Percentiles rank a stretch among this genome's conserved stretches.
phyloP scores from a whole-genome alignment of 176 grass and related monocot genomes.

The Echinochloa phyllopogon region DNA sequence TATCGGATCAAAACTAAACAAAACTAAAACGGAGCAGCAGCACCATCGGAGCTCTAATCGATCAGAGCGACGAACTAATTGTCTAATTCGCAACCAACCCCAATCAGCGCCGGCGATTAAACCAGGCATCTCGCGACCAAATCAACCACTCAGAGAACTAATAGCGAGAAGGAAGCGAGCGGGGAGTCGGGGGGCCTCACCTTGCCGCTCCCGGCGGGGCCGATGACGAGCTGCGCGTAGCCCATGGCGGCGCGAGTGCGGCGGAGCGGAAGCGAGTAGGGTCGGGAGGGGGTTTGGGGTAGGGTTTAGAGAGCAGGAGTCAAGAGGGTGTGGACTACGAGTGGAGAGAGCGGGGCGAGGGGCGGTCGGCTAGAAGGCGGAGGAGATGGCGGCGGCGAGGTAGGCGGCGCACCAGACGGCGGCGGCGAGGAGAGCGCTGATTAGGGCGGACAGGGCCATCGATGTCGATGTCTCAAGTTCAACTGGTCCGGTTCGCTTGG shows the following conservation, averaged over 20 bases:
- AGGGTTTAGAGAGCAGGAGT: conserved; percentile 18
- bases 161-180: not conserved
- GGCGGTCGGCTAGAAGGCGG: conserved; percentile 18
- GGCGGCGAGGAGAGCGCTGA: conserved; percentile 50
- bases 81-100: not conserved
- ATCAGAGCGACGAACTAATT: not conserved
- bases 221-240: conserved; percentile 93
- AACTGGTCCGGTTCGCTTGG: not conserved
- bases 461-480: not conserved
- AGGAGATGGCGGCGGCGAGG: conserved; percentile 54
- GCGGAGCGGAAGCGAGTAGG: not conserved
- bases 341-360: not conserved
- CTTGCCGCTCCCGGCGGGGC: conserved; percentile 96
- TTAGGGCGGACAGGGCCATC: conserved; percentile 29
- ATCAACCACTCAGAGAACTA: not conserved
- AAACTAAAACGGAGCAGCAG: not conserved
- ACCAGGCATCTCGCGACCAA: not conserved
- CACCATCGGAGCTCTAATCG: not conserved
- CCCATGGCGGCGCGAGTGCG: conserved; percentile 57
- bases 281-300: not conserved
- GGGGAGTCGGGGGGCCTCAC: conserved; percentile 27
- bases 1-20: not conserved
- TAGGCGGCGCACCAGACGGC: conserved; percentile 67
- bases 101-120: not conserved
- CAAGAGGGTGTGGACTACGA: not conserved